Percentiles rank a stretch among this genome's conserved stretches.
Conservation (phyloP, 176 grass and related monocot genomes). For the Ensete ventricosum region DNA sequence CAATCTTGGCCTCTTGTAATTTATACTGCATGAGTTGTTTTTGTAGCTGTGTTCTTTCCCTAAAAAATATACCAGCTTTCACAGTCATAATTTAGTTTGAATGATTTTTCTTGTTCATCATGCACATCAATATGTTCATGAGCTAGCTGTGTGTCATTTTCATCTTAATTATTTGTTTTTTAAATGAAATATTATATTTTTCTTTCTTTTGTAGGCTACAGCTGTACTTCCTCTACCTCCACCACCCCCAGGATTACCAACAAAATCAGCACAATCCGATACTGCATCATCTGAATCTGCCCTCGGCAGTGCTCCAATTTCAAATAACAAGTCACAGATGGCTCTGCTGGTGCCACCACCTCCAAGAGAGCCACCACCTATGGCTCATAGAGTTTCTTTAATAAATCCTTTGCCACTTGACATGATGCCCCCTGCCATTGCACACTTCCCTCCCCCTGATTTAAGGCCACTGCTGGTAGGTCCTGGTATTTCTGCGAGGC, state of each 20-base stretch:
- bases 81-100: conserved; percentile 10
- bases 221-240: conserved; percentile 51
- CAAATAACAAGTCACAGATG: no score
- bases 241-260: conserved; percentile 46
- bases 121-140: no score
- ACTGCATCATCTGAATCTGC: conserved; percentile 18
- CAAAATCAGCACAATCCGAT: conserved; percentile 38
- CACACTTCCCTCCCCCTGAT: conserved; percentile 74
- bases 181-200: neutral
- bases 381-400: conserved; percentile 50
- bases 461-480: conserved; percentile 51
- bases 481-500: conserved; percentile 48
- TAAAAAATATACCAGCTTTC: neutral
- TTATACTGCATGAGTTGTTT: neutral
- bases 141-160: conserved; percentile 1
- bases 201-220: conserved; percentile 25
- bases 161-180: neutral
- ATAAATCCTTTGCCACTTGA: conserved; percentile 48
- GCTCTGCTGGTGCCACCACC: conserved; percentile 29
- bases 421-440: conserved; percentile 52
- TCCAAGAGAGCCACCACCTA: conserved; percentile 37
- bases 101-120: neutral
- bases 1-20: neutral
- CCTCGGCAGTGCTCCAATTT: conserved; percentile 19
- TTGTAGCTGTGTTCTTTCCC: neutral